A percentile compares a stretch with the other conserved stretches of the same genome.
Conservation (phyloP, 495 filamentous ascomycete species). For the Xylaria scruposa region DNA sequence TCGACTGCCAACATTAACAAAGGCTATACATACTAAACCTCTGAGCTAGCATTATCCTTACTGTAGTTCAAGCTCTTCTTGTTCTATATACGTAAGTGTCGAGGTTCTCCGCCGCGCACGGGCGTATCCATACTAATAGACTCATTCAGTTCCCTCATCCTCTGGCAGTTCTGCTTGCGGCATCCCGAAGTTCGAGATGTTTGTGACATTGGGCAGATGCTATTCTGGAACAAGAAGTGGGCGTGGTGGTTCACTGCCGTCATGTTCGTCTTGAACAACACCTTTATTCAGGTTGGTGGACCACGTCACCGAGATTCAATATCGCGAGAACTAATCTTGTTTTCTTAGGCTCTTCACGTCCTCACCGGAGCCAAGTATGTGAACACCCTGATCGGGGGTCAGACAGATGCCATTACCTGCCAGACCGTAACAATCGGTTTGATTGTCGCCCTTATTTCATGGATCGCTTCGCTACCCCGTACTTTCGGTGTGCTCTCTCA, state of each 20-base stretch:
- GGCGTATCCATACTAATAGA: slow-evolving; percentile 23
- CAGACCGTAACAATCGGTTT: slow-evolving; percentile 74
- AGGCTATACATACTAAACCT: slow-evolving; percentile 26
- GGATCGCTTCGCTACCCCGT: slow-evolving; percentile 76
- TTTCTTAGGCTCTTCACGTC: slow-evolving; percentile 70
- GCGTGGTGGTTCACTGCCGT: slow-evolving; percentile 84
- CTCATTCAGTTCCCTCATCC: slow-evolving; percentile 64
- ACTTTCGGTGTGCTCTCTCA: slow-evolving; percentile 81
- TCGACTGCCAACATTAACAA: slow-evolving; percentile 18
- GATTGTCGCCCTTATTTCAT: slow-evolving; percentile 73
- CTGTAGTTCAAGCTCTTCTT: slow-evolving; percentile 71
- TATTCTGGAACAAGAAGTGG: slow-evolving; percentile 79
- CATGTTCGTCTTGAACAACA: slow-evolving; percentile 93
- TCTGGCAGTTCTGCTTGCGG: slow-evolving; percentile 87
- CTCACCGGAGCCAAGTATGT: slow-evolving; percentile 81
- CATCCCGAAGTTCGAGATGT: slow-evolving; percentile 89
- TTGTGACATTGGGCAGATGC: slow-evolving; percentile 87
- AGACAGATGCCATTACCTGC: slow-evolving; percentile 62
- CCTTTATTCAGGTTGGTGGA: slow-evolving; percentile 71
- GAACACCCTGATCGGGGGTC: slow-evolving; percentile 72
- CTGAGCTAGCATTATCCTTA: slow-evolving; percentile 68
- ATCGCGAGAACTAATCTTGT: slow-evolving; percentile 19
- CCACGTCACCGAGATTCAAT: slow-evolving; percentile 27
- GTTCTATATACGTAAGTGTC: slow-evolving; percentile 74
- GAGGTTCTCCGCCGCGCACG: not conserved